Evolutionary conservation across 371 early-diverging fungal genomes (phyloP).

Genomic region (Coemansia sp.): DNA sequence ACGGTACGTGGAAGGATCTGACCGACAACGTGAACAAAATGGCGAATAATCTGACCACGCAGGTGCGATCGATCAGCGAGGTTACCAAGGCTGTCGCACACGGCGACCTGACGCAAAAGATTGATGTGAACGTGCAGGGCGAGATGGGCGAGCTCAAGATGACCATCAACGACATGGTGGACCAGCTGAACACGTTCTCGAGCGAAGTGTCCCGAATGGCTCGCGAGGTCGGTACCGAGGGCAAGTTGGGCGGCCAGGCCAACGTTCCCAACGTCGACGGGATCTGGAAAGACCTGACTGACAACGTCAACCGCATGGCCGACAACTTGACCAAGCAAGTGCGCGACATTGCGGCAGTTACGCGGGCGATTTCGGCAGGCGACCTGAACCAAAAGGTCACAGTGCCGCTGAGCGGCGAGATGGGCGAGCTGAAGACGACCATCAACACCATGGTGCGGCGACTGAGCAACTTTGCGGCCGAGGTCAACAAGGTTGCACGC

Average conservation of each 20-base stretch:
- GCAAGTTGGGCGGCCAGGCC: constrained; percentile 62
- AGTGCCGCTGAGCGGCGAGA: constrained; percentile 56
- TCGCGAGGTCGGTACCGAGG: constrained; percentile 65
- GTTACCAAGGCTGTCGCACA: constrained; percentile 55
- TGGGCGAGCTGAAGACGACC: constrained; percentile 64
- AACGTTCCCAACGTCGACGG: constrained; percentile 59
- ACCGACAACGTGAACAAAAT: constrained; percentile 62
- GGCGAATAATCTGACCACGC: constrained; percentile 57
- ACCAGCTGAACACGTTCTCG: constrained; percentile 60
- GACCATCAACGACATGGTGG: constrained; percentile 59
- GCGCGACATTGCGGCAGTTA: constrained; percentile 51
- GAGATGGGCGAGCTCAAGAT: constrained; percentile 56
- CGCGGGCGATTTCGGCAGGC: constrained; percentile 51
- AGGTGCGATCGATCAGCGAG: constrained; percentile 59
- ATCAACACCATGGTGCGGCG: constrained; percentile 70
- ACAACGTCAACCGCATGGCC: constrained; percentile 68
- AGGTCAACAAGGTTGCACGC: constrained; percentile 54
- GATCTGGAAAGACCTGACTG: constrained; percentile 62
- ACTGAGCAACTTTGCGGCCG: constrained; percentile 52
- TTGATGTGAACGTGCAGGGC: constrained; percentile 55
- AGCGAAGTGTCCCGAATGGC: constrained; percentile 66
- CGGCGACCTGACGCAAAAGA: constrained; percentile 55
- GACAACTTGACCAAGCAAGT: constrained; percentile 59
- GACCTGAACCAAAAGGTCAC: constrained; percentile 59
- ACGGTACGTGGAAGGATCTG: constrained; percentile 61